phyloP scores from a whole-genome alignment of 106 monocot species.

The Apostasia ramifera region DNA sequence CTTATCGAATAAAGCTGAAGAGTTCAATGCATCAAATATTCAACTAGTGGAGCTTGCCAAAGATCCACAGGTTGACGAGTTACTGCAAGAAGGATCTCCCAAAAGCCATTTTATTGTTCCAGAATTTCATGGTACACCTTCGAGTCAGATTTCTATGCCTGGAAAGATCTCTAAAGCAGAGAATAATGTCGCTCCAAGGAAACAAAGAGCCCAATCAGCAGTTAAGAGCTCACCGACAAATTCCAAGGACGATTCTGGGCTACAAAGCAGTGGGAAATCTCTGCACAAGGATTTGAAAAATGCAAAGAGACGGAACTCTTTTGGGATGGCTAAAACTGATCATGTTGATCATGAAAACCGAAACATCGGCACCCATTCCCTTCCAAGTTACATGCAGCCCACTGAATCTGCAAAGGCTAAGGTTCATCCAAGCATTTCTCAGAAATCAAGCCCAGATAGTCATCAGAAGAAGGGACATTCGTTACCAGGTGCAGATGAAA shows the following conservation, averaged over 20 bases:
- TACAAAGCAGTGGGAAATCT: slow-evolving; percentile 29
- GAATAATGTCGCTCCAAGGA: slow-evolving; percentile 12
- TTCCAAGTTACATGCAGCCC: slow-evolving; percentile 97
- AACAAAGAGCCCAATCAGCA: slow-evolving; percentile 22
- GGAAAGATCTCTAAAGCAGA: slow-evolving; percentile 37
- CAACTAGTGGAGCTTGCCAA: slow-evolving; percentile 12
- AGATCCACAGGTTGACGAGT: slow-evolving; percentile 9
- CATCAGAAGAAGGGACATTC: slow-evolving; percentile 75
- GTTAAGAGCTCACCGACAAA: slow-evolving; percentile 45
- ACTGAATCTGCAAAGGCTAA: slow-evolving; percentile 93
- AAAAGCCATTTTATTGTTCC: slow-evolving; percentile 35
- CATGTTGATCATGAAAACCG: slow-evolving; percentile 45
- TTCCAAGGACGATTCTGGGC: slow-evolving; percentile 29
- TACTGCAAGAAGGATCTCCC: slow-evolving; percentile 64
- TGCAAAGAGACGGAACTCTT: slow-evolving; percentile 38
- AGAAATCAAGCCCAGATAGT: slow-evolving; percentile 69
- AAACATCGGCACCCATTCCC: slow-evolving; percentile 39
- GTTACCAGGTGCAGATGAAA: slow-evolving; percentile 53
- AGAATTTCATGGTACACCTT: slow-evolving; percentile 61
- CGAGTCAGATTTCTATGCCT: slow-evolving; percentile 51
- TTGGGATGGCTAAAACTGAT: slow-evolving; percentile 36
- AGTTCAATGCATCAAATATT: slow-evolving; percentile 6
- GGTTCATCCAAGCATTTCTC: slow-evolving; percentile 41
- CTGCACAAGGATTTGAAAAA: slow-evolving; percentile 33
- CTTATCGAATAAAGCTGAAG: slow-evolving; percentile 3